Percentiles rank a stretch among this genome's conserved stretches.
phyloP scores from a whole-genome alignment of 2,329 filamentous ascomycete genomes.

The Diaporthe sp. region DNA sequence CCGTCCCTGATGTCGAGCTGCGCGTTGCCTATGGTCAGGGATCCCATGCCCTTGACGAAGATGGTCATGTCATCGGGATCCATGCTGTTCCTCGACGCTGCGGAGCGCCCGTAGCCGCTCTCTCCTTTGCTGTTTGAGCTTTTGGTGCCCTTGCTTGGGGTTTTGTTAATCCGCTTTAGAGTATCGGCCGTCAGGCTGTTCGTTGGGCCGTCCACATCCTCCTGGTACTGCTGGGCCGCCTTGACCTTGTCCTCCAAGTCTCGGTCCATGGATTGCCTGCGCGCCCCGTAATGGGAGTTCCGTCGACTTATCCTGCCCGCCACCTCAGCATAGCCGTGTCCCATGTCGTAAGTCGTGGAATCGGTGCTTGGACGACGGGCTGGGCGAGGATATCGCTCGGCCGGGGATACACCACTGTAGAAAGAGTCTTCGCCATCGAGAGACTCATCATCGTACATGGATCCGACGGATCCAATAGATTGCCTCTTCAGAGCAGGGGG shows the following conservation, averaged over 20 bases:
- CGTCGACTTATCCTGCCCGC: slow-evolving; percentile 52
- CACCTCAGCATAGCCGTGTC: slow-evolving; percentile 56
- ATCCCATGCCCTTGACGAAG: slow-evolving; percentile 68
- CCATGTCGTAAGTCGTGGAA: slow-evolving; percentile 55
- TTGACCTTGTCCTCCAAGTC: slow-evolving; percentile 57
- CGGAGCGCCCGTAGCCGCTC: slow-evolving; percentile 72
- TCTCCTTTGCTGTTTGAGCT: slow-evolving; percentile 73
- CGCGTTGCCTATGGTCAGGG: slow-evolving; percentile 67
- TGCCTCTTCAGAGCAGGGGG: slow-evolving; percentile 46
- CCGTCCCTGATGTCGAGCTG: slow-evolving; percentile 71
- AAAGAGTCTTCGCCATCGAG: slow-evolving; percentile 50
- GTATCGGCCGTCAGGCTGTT: slow-evolving; percentile 68
- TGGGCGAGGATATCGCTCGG: slow-evolving; percentile 44
- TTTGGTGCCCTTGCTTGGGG: slow-evolving; percentile 68
- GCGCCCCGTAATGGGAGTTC: slow-evolving; percentile 55
- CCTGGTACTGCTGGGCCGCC: slow-evolving; percentile 64
- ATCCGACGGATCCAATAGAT: slow-evolving; percentile 44
- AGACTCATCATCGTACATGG: slow-evolving; percentile 52
- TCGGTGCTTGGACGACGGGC: slow-evolving; percentile 50
- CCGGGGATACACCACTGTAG: slow-evolving; percentile 55
- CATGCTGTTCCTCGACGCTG: slow-evolving; percentile 67
- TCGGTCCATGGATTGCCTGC: slow-evolving; percentile 40
- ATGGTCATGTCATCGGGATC: slow-evolving; percentile 71
- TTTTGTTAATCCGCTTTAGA: slow-evolving; percentile 63
- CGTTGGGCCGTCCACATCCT: slow-evolving; percentile 59